phyloP scores from a whole-genome alignment of 2,329 filamentous ascomycete species.

The Xylaria multiplex region DNA sequence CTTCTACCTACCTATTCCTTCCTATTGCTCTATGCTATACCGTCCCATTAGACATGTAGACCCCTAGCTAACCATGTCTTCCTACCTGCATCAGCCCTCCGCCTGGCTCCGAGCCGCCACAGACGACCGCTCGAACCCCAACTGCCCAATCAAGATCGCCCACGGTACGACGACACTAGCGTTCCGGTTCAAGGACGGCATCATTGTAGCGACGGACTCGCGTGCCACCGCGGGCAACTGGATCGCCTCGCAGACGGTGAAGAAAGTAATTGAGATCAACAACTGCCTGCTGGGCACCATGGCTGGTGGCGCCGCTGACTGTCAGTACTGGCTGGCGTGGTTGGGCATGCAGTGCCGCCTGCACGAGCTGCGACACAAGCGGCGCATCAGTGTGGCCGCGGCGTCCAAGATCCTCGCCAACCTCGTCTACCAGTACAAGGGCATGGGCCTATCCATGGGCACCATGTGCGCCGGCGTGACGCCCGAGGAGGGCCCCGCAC shows the following conservation, averaged over 20 bases:
- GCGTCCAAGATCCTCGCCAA: constrained; percentile 99
- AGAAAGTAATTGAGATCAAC: constrained; percentile 99
- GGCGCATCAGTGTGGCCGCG: constrained; percentile 95
- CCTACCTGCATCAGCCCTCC: constrained; percentile 69
- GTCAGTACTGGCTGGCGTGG: constrained; percentile 99
- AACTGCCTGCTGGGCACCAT: constrained; percentile 93
- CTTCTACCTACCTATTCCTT: neutral
- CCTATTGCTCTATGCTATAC: neutral
- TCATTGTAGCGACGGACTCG: constrained; percentile 98
- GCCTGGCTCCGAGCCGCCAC: constrained; percentile 96
- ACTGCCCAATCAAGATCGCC: constrained; percentile 98
- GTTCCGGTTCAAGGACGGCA: constrained; percentile 97
- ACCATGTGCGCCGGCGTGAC: constrained; percentile 99
- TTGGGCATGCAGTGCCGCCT: constrained; percentile 99
- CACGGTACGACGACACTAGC: constrained; percentile 98
- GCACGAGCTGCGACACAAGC: constrained; percentile 99
- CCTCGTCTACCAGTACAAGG: constrained; percentile 98
- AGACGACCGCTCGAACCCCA: constrained; percentile 95
- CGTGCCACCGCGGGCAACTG: constrained; percentile 97
- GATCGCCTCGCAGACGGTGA: constrained; percentile 99
- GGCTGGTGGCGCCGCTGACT: constrained; percentile 98
- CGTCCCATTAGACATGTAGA: neutral
- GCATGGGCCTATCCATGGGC: constrained; percentile 98
- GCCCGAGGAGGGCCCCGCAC: constrained; percentile 91
- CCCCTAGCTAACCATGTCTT: constrained; percentile 26